A percentile compares a stretch with the other conserved stretches of the same genome.
Conservation (phyloP, 768 basidiomycete genomes). For the Pulveroboletus ravenelii region DNA sequence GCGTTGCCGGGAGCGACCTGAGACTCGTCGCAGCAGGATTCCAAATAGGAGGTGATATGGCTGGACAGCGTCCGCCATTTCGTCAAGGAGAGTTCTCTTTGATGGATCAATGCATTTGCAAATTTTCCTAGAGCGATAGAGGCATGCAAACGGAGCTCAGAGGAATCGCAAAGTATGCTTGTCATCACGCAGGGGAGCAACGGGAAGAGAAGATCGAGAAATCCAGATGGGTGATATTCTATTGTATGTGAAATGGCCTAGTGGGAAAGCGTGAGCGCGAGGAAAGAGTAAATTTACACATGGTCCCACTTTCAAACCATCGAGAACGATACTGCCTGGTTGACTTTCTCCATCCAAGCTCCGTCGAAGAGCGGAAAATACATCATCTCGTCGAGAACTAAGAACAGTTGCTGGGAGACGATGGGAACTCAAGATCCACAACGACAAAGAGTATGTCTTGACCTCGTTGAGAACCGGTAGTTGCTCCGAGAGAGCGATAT, state of each 20-base stretch:
- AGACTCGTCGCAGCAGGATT: slow-evolving; percentile 12
- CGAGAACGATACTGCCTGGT: slow-evolving; percentile 14
- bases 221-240: slow-evolving; percentile 10
- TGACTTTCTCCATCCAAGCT: slow-evolving; percentile 31
- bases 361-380: slow-evolving; percentile 35
- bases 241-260: slow-evolving; percentile 26
- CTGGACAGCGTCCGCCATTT: slow-evolving; percentile 25
- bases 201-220: slow-evolving; percentile 17
- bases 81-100: slow-evolving; percentile 29
- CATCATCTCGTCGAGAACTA: slow-evolving; percentile 22
- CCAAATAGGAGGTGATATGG: slow-evolving; percentile 25
- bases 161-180: slow-evolving; percentile 11
- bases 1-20: background rate
- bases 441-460: slow-evolving; percentile 44
- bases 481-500: slow-evolving; percentile 33
- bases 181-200: slow-evolving; percentile 20
- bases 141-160: slow-evolving; percentile 19
- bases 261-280: slow-evolving; percentile 2
- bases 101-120: slow-evolving; percentile 26
- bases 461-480: slow-evolving; percentile 37
- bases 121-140: slow-evolving; percentile 22
- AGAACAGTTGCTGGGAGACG: slow-evolving; percentile 43
- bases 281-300: background rate
- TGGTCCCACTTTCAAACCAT: slow-evolving; percentile 28
- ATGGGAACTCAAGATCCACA: slow-evolving; percentile 49